Evolutionary conservation across 805 yeast genomes (phyloP).

Genomic region (Candida fluviatilis): DNA sequence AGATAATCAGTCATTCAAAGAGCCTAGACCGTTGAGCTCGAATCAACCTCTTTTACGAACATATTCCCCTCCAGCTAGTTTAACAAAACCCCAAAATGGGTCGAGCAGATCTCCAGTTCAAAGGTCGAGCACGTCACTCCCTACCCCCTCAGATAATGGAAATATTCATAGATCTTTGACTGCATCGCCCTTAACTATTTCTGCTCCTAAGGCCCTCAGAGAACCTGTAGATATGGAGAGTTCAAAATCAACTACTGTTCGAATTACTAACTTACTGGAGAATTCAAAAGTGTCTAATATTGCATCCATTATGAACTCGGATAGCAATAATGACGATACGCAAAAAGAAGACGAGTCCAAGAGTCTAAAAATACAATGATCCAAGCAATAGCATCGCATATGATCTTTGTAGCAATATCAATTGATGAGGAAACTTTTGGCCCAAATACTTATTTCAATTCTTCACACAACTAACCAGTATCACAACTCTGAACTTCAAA

Average conservation of each 20-base stretch:
- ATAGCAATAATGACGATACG: constrained; percentile 1
- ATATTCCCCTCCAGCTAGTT: neutral
- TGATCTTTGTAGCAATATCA: no score
- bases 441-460: neutral
- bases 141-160: neutral
- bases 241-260: neutral
- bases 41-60: neutral
- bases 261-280: neutral
- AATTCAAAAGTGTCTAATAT: neutral
- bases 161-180: constrained; percentile 12
- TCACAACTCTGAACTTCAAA: no score
- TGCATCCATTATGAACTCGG: neutral
- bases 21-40: neutral
- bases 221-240: neutral
- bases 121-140: neutral
- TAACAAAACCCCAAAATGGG: neutral
- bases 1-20: neutral
- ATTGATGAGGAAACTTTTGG: no score
- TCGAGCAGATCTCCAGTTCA: neutral
- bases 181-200: constrained; percentile 13
- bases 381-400: no score
- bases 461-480: neutral
- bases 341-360: neutral
- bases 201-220: constrained; percentile 1
- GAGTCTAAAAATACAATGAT: neutral